phyloP scores from a whole-genome alignment of 805 yeast species.

The Saturnispora hagleri region DNA sequence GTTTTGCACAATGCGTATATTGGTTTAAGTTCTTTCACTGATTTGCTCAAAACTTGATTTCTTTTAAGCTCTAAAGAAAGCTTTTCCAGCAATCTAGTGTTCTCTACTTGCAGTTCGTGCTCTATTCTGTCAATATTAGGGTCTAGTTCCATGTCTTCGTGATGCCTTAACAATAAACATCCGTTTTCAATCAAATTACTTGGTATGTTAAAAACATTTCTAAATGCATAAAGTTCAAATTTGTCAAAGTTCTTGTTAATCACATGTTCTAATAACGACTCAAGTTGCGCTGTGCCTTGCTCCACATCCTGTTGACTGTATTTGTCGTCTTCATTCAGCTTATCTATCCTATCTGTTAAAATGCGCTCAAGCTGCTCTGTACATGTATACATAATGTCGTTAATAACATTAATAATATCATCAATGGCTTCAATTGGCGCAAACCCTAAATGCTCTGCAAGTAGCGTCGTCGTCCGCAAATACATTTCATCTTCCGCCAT shows the following conservation, averaged over 20 bases:
- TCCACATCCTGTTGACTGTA: constrained; percentile 41
- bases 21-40: constrained; percentile 31
- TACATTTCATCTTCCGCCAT: constrained; percentile 8
- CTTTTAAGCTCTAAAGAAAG: constrained; percentile 37
- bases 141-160: constrained; percentile 38
- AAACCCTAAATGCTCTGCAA: constrained; percentile 81
- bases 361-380: constrained; percentile 69
- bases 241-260: constrained; percentile 81
- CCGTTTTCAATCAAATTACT: constrained; percentile 54
- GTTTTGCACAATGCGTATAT: constrained; percentile 26
- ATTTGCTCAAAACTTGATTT: constrained; percentile 33
- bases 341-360: constrained; percentile 29
- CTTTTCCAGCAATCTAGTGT: constrained; percentile 26
- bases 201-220: constrained; percentile 72
- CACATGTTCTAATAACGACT: constrained; percentile 61
- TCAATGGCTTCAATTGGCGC: constrained; percentile 79
- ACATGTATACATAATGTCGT: constrained; percentile 74
- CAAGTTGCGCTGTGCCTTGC: constrained; percentile 73
- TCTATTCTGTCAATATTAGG: constrained; percentile 14
- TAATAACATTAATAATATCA: constrained; percentile 81
- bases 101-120: constrained; percentile 17
- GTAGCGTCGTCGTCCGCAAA: constrained; percentile 33
- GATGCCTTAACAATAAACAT: constrained; percentile 60
- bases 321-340: constrained; percentile 10
- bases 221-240: constrained; percentile 68